These are phyloP conservation scores for Alternaria incomplexa DNA, from an alignment of 2,329 filamentous ascomycete genomes.

Conservation along the genomic window DNA sequence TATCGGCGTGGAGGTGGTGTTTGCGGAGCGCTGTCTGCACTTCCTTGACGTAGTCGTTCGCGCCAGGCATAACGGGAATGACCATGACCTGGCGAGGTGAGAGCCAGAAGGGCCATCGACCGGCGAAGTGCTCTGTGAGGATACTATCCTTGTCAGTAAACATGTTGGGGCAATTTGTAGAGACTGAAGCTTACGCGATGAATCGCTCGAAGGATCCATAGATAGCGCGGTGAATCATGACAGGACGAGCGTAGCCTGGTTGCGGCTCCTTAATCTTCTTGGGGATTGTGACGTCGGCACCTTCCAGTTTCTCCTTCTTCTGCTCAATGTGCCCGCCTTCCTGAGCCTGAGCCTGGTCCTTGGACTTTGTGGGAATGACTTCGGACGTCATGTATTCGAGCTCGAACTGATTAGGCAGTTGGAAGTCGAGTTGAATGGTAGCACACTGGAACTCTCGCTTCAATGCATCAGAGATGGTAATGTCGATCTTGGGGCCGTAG, in stretches of 20 bases:
- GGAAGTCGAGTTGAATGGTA: slow-evolving; percentile 93
- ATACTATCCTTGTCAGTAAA: slow-evolving; percentile 54
- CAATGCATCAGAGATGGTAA: slow-evolving; percentile 88
- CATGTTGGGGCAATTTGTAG: background rate
- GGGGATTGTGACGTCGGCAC: slow-evolving; percentile 19
- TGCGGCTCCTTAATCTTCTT: slow-evolving; percentile 37
- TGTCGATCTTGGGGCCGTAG: slow-evolving; percentile 98
- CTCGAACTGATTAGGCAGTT: slow-evolving; percentile 83
- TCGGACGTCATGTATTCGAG: slow-evolving; percentile 84
- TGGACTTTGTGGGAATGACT: slow-evolving; percentile 50
- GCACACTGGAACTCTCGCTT: slow-evolving; percentile 86
- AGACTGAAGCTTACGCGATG: slow-evolving; percentile 58
- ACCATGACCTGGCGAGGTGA: slow-evolving; percentile 82
- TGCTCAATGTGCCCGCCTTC: slow-evolving; percentile 33
- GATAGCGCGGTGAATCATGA: slow-evolving; percentile 87
- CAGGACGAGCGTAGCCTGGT: slow-evolving; percentile 72
- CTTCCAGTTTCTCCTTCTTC: slow-evolving; percentile 27
- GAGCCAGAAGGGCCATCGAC: slow-evolving; percentile 90
- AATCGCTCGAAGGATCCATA: slow-evolving; percentile 72
- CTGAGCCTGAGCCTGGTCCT: slow-evolving; percentile 34
- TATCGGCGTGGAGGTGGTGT: slow-evolving; percentile 72
- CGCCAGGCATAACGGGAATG: slow-evolving; percentile 76
- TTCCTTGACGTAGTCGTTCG: slow-evolving; percentile 75
- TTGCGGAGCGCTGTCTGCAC: slow-evolving; percentile 72
- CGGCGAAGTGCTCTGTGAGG: slow-evolving; percentile 81